Base-by-base conservation (phyloP, 805 yeast genomes). In the Priceomyces melissophilus region DNA sequence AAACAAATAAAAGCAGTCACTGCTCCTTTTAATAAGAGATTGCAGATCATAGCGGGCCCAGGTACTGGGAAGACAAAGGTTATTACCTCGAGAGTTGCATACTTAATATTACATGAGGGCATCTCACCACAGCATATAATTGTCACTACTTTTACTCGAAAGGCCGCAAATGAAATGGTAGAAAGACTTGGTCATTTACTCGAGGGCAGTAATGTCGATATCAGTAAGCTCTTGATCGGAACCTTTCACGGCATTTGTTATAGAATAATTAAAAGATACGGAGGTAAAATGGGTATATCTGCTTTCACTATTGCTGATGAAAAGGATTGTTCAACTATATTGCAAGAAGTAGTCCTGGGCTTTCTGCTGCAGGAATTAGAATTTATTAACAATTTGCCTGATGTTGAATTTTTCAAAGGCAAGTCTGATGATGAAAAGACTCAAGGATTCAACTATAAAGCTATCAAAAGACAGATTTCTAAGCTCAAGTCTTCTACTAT, bases 71-170 rank as follows among this genome's bases (percentile, higher is more conserved):
- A 91, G 60, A 91, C 99, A 2, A 82, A 81, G 56, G 91, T 93
- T 1, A 61, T 91, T 23, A 81, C 87, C 0, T 73, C 88, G 1
- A 68, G 96, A 34, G 93, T 90, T 8, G 90, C 90, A 0, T 76
- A 81, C 52, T 64, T 90, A 23, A 49, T 90, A 6, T 44, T 76
- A 3, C 58, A 73, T 7, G 69, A 75, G 28, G 61, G 71, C 1
- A 59, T 86, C 0, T 65, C 69, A 1, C 90, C 97, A 0, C 67
- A 71, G 27, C 64, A 75, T 35, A 73, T 93, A 13, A 75, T 91
- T 1, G 93, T 90, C 14, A 87, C 96, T 4, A 90, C 98, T 0
- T 91, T 91, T 65, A 91, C 98, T 10, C 86, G 87, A 52, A 87
- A 85, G 52, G 98, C 99, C 0, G 95, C 97, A 1, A 75, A 71